These are phyloP conservation scores for Coemansia sp. DNA, from an alignment of 192 early-diverging fungal genomes.

Conservation along the genomic window DNA sequence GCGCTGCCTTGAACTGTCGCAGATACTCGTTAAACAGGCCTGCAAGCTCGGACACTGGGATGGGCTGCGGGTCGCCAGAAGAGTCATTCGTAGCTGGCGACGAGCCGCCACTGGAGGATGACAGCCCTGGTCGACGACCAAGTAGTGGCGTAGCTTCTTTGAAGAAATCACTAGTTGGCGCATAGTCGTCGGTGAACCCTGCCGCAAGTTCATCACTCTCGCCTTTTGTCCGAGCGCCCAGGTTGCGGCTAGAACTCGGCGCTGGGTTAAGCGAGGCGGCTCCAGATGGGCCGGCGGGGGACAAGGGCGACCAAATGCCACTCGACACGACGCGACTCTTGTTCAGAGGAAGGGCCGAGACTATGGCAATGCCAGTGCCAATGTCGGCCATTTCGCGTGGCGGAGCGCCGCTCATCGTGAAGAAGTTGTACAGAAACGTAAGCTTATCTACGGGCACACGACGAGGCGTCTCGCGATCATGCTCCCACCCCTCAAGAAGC, in stretches of 20 bases:
- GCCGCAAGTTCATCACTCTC: not conserved
- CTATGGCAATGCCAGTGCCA: constrained; percentile 42
- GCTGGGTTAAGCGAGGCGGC: not conserved
- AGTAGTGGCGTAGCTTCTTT: not conserved
- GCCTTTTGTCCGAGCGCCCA: not conserved
- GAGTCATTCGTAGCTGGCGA: not conserved
- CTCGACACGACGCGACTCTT: constrained; percentile 32
- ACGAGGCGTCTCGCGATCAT: constrained; percentile 36
- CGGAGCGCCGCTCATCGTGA: constrained; percentile 13
- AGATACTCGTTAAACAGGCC: constrained; percentile 50
- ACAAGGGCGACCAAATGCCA: constrained; percentile 26
- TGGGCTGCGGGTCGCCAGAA: constrained; percentile 4
- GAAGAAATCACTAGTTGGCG: not conserved
- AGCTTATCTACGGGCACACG: constrained; percentile 41
- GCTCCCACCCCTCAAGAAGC: constrained; percentile 49
- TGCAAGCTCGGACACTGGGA: constrained; percentile 32
- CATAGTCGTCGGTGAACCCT: not conserved
- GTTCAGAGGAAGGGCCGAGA: constrained; percentile 38
- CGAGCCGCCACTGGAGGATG: not conserved
- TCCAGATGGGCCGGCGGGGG: not conserved
- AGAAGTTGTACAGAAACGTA: constrained; percentile 54
- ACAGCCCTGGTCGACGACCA: not conserved
- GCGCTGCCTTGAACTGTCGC: constrained; percentile 48
- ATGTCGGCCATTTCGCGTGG: constrained; percentile 46
- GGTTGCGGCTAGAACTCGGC: not conserved